phyloP scores from a whole-genome alignment of 2,329 filamentous ascomycete genomes.

The Lecanicillium sp. region DNA sequence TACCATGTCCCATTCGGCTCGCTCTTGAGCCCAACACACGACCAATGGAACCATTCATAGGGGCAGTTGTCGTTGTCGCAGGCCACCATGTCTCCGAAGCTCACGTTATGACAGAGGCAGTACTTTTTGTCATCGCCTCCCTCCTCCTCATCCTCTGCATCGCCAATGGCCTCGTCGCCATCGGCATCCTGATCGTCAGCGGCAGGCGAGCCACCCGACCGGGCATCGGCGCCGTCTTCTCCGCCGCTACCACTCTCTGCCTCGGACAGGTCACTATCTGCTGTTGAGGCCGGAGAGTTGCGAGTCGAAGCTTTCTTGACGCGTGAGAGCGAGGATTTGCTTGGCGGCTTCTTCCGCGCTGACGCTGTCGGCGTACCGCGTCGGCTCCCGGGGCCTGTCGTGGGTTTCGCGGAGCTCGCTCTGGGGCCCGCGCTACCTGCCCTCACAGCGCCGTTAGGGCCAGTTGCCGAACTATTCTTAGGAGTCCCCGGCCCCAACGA shows the following conservation, averaged over 20 bases:
- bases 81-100: conserved; percentile 82
- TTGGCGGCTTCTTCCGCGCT: conserved; percentile 41
- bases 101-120: conserved; percentile 75
- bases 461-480: conserved; percentile 31
- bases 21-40: conserved; percentile 59
- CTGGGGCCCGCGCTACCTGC: conserved; percentile 56
- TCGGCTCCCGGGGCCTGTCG: conserved; percentile 29
- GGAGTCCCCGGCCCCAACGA: conserved; percentile 57
- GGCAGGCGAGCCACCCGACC: conserved; percentile 22
- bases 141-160: conserved; percentile 56
- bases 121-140: conserved; percentile 74
- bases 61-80: conserved; percentile 78
- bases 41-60: conserved; percentile 86
- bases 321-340: conserved; percentile 55
- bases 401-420: conserved; percentile 37
- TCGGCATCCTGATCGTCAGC: conserved; percentile 44
- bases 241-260: conserved; percentile 49
- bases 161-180: conserved; percentile 46
- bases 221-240: conserved; percentile 32
- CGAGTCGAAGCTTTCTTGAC: conserved; percentile 52
- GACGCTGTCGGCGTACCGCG: conserved; percentile 39
- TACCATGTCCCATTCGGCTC: conserved; percentile 63
- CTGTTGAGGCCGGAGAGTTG: conserved; percentile 55
- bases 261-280: conserved; percentile 58
- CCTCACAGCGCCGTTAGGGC: conserved; percentile 28